phyloP scores from a whole-genome alignment of 257 asterid species.

The Capsicum rhomboideum region DNA sequence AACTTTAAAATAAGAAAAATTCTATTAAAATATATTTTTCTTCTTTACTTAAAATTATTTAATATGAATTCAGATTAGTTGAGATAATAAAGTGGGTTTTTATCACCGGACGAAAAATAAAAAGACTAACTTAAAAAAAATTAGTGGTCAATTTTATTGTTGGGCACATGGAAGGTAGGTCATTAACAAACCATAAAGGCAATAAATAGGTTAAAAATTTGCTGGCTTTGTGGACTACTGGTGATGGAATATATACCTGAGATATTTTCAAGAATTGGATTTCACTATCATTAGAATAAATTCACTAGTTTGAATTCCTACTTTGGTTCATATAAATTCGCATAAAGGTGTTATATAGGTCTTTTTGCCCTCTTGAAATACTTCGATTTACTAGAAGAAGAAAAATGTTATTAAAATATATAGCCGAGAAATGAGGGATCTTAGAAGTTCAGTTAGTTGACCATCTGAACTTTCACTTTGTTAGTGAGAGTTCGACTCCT shows the following conservation, averaged over 20 bases:
- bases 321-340: background rate
- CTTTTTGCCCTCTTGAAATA: background rate
- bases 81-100: rapidly evolving
- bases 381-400: background rate
- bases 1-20: background rate
- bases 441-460: too few relatives aligned
- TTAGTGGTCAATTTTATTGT: background rate
- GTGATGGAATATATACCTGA: background rate
- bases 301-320: background rate
- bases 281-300: background rate
- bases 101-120: rapidly evolving
- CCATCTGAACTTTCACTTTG: too few relatives aligned
- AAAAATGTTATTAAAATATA: background rate
- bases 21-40: background rate
- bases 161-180: background rate
- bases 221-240: background rate
- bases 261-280: background rate
- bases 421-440: too few relatives aligned
- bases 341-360: background rate
- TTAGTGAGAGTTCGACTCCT: too few relatives aligned
- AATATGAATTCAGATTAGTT: background rate
- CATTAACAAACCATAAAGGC: background rate
- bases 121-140: too few relatives aligned
- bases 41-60: background rate
- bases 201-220: background rate